Percentiles rank a stretch among this genome's conserved stretches.
Evolutionary conservation across 176 grass and related monocot species (phyloP).

Genomic region (Aegilops longissima): DNA sequence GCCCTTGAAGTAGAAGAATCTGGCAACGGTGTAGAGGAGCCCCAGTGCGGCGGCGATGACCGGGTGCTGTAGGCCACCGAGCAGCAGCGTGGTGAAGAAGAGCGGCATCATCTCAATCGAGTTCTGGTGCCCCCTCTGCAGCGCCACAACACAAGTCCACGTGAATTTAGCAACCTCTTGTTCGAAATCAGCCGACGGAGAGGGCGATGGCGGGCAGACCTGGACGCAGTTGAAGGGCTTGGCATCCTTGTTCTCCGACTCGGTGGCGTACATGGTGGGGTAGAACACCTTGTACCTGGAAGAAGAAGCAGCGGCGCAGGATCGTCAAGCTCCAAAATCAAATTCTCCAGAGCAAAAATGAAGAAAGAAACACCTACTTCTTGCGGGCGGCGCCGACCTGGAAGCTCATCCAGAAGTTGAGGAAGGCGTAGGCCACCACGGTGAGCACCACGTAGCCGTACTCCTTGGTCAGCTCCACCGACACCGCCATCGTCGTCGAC

Average conservation of each 20-base stretch:
- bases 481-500: slow-evolving; percentile 55
- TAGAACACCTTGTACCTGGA: slow-evolving; percentile 88
- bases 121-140: slow-evolving; percentile 98
- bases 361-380: slow-evolving; percentile 35
- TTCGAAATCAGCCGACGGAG: neutral
- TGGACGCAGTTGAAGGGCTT: slow-evolving; percentile 98
- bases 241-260: slow-evolving; percentile 92
- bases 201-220: slow-evolving; percentile 30
- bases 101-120: slow-evolving; percentile 89
- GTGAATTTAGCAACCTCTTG: neutral
- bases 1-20: slow-evolving; percentile 98
- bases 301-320: no score
- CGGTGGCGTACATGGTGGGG: slow-evolving; percentile 69
- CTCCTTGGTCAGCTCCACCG: slow-evolving; percentile 69
- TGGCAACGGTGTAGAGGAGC: slow-evolving; percentile 58
- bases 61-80: slow-evolving; percentile 79
- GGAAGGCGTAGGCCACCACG: slow-evolving; percentile 63
- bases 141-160: neutral
- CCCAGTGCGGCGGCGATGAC: slow-evolving; percentile 61
- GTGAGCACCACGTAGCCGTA: slow-evolving; percentile 83
- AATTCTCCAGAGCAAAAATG: no score
- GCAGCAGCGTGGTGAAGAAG: slow-evolving; percentile 80
- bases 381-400: slow-evolving; percentile 78
- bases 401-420: slow-evolving; percentile 94
- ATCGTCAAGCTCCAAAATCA: no score